Base-by-base conservation (phyloP, 371 early-diverging fungal genomes). In the Mortierella sp. region DNA sequence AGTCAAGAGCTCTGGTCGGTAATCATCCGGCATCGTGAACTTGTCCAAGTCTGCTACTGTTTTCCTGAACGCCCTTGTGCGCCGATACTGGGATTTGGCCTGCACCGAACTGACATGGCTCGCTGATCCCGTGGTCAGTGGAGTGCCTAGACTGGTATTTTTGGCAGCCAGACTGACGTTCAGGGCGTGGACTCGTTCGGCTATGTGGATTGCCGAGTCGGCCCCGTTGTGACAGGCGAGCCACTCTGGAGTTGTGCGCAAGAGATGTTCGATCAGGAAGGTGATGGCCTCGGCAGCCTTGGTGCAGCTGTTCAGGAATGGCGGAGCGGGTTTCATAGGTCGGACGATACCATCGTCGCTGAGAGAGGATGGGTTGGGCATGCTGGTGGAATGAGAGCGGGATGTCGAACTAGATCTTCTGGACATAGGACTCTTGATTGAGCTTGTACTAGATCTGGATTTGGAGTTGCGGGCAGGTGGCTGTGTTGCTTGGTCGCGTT, bases 271-370 rank as follows among this genome's bases (percentile, higher is more conserved):
- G 24, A 86, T 73, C 48, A 86, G 64, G 67, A 86, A 86, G 0
- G 82, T 82, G 5, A 86, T 86, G 13, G 86, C 86, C 43, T 86
- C 86, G 50, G 86, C 86, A 0, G 86, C 86, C 51, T 86, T 86
- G 11, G 82, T 86, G 69, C 86, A 86, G 59, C 75, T 86, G 73
- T 86, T 86, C 10, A 86, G 59, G 61, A 86, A 86, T 11, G 86
- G 86, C 6, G 86, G 77, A 9, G 77, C 16, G 0, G 81, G 44
- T 5, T 77, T 78, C 0, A 71, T 11, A 0, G 78, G 72, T 43
- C 48, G 26, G 31, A 14, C 19, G 34, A 53, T n/a, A 19, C 28
- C 26, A 3, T 81, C 85, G 5, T 83, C 83, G 3, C 28, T 50
- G 31, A 43, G 55, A n/a, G 72, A 24, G 34, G 34, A 26, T n/a